Conservation (phyloP, 495 filamentous ascomycete species). For the Hypoxylon rickii region DNA sequence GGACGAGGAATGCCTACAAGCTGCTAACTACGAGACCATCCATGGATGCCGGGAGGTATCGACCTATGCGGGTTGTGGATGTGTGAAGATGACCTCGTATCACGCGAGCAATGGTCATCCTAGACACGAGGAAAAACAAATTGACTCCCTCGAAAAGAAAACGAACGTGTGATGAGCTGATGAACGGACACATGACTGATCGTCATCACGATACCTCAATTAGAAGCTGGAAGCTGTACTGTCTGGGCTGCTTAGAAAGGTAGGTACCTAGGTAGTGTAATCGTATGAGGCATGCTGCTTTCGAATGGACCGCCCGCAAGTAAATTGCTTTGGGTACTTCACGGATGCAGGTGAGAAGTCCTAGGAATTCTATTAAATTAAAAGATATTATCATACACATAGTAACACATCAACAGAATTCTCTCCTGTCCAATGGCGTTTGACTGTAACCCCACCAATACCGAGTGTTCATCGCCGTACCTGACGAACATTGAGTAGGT, state of each 20-base stretch:
- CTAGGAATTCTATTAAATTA: conserved; percentile 30
- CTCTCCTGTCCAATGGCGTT: too few relatives aligned
- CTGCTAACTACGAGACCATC: too few relatives aligned
- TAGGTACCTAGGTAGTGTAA: too few relatives aligned
- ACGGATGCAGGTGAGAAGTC: conserved; percentile 13
- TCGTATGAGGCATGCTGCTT: conserved; percentile 15
- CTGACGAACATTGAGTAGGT: too few relatives aligned
- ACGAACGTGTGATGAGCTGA: conserved; percentile 13
- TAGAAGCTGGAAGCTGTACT: conserved; percentile 4
- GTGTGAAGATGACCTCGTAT: conserved; percentile 28
- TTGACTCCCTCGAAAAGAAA: conserved; percentile 2
- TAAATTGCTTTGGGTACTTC: conserved; percentile 20
- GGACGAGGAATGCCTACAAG: too few relatives aligned
- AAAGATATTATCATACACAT: conserved; percentile 29
- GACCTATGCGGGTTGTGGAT: too few relatives aligned
- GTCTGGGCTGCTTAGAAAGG: too few relatives aligned
- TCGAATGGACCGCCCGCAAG: conserved; percentile 3
- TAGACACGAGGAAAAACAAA: too few relatives aligned
- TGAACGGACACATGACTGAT: conserved; percentile 21
- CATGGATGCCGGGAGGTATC: too few relatives aligned
- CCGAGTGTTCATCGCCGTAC: too few relatives aligned
- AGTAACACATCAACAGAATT: too few relatives aligned
- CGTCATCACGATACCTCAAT: conserved; percentile 21
- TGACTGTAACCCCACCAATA: too few relatives aligned
- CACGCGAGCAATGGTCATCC: conserved; percentile 26